Evolutionary conservation across 768 basidiomycete species (phyloP), one percentile per base, ranked within the genome.

Genomic region (Leucosporidium yakuticum): DNA sequence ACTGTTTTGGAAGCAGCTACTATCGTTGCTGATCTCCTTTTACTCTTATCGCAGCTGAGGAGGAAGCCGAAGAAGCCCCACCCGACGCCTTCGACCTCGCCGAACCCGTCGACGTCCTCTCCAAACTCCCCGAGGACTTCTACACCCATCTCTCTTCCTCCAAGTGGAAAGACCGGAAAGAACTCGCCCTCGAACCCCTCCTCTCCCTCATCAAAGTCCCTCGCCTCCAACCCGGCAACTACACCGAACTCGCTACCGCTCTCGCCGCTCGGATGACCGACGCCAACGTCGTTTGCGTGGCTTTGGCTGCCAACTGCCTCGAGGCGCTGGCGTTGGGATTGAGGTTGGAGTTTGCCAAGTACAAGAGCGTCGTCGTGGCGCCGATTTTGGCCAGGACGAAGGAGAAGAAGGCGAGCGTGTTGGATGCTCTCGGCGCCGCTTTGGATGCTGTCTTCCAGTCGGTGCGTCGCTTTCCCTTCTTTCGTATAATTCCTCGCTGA

Each of bases 151-250:
- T 99, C 60, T 84, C 86, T 29, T 98, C 96, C 6, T 86, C 91
- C 0, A 97, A 98, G 79, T 99, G 96, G 96, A 98, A 99, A 76
- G 96, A 99, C 73, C 85, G 91, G 50, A 93, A 97, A 76, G 90
- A 94, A 74, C 79, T 80, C 55, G 89, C 85, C 4, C 81, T 98
- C 39, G 93, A 96, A 71, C 90, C 91, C 32, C 82, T 95, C 29
- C 82, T 86, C 55, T 84, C 84, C 4, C 79, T 91, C 47, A 79
- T 98, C 36, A 80, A 85, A 12, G 83, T 87, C 4, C 86, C 88
- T 19, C 86, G 86, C 74, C 92, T 95, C 74, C 82, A 86, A 2
- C 81, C 87, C 11, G 90, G 60, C 36, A 64, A 90, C 75, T 82
- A 96, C 5, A 85, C 83, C 6, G 89, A 93, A 36, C 80, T 96